Evolutionary conservation across 176 grass and related monocot species (phyloP), one percentile per base, ranked within the genome.

Genomic region (Musa itinerans): DNA sequence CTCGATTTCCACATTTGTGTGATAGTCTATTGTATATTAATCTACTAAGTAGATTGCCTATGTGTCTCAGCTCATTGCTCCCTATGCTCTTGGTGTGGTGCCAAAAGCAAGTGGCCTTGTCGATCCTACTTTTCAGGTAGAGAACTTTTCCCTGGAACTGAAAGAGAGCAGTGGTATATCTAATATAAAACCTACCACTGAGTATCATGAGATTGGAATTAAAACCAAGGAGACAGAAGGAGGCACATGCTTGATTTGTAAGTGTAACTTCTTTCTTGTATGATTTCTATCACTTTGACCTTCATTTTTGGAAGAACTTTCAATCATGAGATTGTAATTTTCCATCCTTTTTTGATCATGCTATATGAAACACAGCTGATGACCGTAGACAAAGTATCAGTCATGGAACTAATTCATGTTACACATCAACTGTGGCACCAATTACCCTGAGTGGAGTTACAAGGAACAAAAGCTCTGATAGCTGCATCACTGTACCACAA

Each of bases 71-170:
- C 86, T 98, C 68, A 98, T 98, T 87, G 83, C 50, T 57, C 95
- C 95, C 55, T 98, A 98, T 86, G 88, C 95, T 61, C 88, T 98
- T 79, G 90, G 90, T 83, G 95, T 91, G 78, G 59, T 93, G 53
- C 82, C 95, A 3, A 91, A 83, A 89, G 54, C 79, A 69, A 86
- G 61, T 75, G 83, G 79, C 68, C 76, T 88, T 68, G 74, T 86
- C 1, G 95, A 98, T 78, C 64, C 76, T 57, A 21, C 74, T 72
- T 62, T 65, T 54, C 15, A 66, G 68, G 64, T 85, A 68, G 88
- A 91, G 51, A 48, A 50, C 71, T 50, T 56, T 79, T 82, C 81
- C 78, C 58, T 84, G 12, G 88, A 87, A 73, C 23, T 72, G 8
- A 79, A 76, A 53, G 82, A 82, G 50, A 69, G 58, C 58, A 78